Evolutionary conservation across 2,329 filamentous ascomycete genomes (phyloP), one percentile per base, ranked within the genome.

Genomic region (Pseudodiploospora longispora): DNA sequence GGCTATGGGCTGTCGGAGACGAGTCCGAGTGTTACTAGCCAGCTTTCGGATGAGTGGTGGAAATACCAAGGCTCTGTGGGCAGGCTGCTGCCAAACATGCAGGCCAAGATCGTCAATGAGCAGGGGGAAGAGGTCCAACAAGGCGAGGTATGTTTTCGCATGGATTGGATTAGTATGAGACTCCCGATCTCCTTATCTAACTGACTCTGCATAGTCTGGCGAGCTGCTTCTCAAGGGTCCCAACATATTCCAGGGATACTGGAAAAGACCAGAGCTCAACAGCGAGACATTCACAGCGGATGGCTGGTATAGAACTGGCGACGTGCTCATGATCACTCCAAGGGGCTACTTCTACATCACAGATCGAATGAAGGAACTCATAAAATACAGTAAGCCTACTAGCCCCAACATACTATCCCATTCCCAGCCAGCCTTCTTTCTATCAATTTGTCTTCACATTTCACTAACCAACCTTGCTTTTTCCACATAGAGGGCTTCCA

Each of bases 1-100:
- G 90, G 87, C 12, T 97, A 95, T 59, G 91, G 91, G 0, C 74
- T 97, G 5, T 88, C 82, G 5, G 91, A 97, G 68, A 94, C 88
- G 10, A 83, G 83, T 28, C 89, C 90, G 0, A 84, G 81, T 1
- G 86, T 87, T 0, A 83, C 88, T 54, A 78, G 79, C 7, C 87
- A 89, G 63, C 68, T 74, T 6, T 83, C 86, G 71, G 76, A 80
- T 32, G 82, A 87, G 52, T 96, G 89, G 87, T 70, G 80, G 49
- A 80, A 74, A 40, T 80, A 77, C 38, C 82, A 90, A 53, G 90
- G 89, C 19, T 83, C 84, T 0, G 86, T 91, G 0, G 90, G 91
- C 9, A 78, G 75, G 37, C 68, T 96, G 35, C 62, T 90, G 19
- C 83, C 89, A 0, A 93, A 90, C 57, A 81, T 90, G 68, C 78